Conservation (phyloP, 768 basidiomycete genomes). For the Kwoniella botswanensis region DNA sequence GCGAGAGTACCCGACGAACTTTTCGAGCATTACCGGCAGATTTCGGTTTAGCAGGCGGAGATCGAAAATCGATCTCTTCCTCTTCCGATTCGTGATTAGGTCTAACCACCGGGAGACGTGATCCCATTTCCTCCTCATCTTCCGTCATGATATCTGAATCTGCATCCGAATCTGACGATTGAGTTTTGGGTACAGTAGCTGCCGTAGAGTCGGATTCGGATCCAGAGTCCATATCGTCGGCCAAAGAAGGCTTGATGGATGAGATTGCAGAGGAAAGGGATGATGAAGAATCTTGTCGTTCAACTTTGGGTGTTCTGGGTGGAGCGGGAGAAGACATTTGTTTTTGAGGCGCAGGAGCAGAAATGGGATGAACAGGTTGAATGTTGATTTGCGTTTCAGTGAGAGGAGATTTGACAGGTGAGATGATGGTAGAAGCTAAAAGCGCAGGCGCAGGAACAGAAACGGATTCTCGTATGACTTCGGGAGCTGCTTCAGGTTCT, state of each 20-base stretch:
- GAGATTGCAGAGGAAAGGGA: conserved; percentile 28
- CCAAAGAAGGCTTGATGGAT: conserved; percentile 15
- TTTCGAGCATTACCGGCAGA: conserved; percentile 6
- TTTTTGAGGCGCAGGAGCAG: neutral
- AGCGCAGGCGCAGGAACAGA: neutral
- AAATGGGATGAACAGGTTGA: neutral
- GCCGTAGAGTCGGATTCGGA: conserved; percentile 43
- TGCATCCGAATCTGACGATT: conserved; percentile 29
- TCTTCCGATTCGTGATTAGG: conserved; percentile 1
- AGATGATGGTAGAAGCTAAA: neutral
- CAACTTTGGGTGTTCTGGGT: conserved; percentile 4
- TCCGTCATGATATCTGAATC: conserved; percentile 22
- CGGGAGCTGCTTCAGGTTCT: neutral
- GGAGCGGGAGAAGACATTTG: neutral
- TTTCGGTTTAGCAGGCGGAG: neutral
- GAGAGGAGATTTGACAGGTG: neutral
- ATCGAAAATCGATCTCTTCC: neutral
- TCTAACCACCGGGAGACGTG: neutral
- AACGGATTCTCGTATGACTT: neutral
- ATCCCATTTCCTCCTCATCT: neutral
- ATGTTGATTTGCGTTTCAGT: neutral
- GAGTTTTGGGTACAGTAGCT: conserved; percentile 35
- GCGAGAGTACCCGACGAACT: conserved; percentile 23
- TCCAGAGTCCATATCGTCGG: conserved; percentile 31
- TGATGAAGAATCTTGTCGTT: conserved; percentile 22